phyloP scores from a whole-genome alignment of 257 asterid species.

The Verbascum thapsus region DNA sequence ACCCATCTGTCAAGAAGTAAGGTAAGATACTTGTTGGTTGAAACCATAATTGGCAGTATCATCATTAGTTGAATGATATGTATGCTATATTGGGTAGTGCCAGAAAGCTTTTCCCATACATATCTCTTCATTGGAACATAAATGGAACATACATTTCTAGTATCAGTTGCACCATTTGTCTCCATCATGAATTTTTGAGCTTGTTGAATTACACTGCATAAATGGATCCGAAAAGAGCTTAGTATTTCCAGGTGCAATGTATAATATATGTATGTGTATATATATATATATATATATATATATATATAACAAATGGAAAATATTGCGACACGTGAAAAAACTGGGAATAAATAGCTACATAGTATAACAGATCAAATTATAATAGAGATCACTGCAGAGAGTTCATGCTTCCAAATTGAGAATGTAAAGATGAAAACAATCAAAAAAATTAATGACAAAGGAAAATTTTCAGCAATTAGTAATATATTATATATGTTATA shows the following conservation, averaged over 20 bases:
- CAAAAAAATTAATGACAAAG: not conserved
- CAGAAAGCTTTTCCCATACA: not conserved
- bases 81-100: not conserved
- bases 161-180: conserved; percentile 67
- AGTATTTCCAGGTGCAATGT: conserved; percentile 21
- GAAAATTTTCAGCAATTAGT: not conserved
- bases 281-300: not conserved
- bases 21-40: conserved; percentile 14
- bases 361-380: not conserved
- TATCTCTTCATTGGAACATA: conserved; percentile 26
- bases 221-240: conserved; percentile 29
- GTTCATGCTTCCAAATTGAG: conserved; percentile 1
- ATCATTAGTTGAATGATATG: conserved; percentile 2
- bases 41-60: conserved; percentile 19
- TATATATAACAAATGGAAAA: conserved; percentile 1
- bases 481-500: too few relatives aligned
- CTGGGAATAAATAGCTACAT: conserved; percentile 9
- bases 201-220: conserved; percentile 85
- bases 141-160: conserved; percentile 68
- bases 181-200: conserved; percentile 83
- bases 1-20: conserved; percentile 75
- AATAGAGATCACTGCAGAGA: conserved; percentile 2
- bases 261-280: not conserved
- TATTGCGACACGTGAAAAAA: conserved; percentile 4
- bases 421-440: conserved; percentile 6